Evolutionary conservation across 768 basidiomycete genomes (phyloP), one percentile per base, ranked within the genome.

Genomic region (Suillus alpinus): DNA sequence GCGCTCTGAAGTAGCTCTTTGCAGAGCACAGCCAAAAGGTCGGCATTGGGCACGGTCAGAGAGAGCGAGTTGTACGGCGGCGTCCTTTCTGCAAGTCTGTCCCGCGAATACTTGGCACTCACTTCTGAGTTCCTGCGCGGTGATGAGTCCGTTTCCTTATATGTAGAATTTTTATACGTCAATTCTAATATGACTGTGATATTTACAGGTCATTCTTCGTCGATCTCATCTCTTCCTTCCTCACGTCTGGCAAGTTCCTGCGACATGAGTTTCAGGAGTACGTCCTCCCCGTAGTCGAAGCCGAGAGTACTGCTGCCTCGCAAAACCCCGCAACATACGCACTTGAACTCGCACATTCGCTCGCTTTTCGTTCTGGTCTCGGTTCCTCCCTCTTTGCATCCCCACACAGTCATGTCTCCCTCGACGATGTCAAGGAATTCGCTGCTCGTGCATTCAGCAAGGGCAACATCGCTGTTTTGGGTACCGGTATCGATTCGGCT

Each of bases 11-110:
- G n/a, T 16, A 18, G 9, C 52, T 23, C 6, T 46, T 62, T 49
- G n/a, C 72, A 98, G 96, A 91, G 89, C 78, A 96, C 92, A 39
- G 79, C 80, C 60, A 86, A 87, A 71, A 87, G 93, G 67, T 95
- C 95, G 57, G 89, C 94, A 41, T 81, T 99, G 76, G 91, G 90
- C 60, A 92, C 91, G 40, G 86, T 95, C 66, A 86, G 96, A 64
- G 94, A 97, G 76, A 88, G 91, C 61, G 96, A 98, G 78, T 82
- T 98, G 40, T 91, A 92, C 72, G 96, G 96, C 56, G 96, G 95
- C 70, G 83, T 95, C 56, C 82, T 98, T 65, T 94, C 94, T 29
- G 79, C 94, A 60, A 88, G 83, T 63, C 80, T 98, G 65, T 83
- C 89, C 18, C 81, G 96, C 66, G 96, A 98, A 79, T 88, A 98